Base-by-base conservation (phyloP, 371 early-diverging fungal genomes). In the Mucor lusitanicus region DNA sequence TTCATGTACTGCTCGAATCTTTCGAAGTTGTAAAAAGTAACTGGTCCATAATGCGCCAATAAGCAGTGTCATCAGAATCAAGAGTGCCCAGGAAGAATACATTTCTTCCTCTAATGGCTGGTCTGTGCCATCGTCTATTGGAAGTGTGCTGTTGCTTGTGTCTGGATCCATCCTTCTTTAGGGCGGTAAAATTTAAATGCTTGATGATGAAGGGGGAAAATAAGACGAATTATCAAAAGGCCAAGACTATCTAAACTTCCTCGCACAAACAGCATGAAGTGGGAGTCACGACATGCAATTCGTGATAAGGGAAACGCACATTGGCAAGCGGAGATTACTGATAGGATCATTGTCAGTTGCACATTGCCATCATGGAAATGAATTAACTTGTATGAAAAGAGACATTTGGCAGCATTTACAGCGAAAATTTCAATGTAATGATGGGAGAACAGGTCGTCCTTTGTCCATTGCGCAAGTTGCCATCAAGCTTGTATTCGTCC, bases 1-100 rank as follows among this genome's bases (percentile, higher is more conserved):
- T 69, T 98, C 98, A 78, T 98, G 97, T 65, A 97, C 86, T 27
- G 90, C 90, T 30, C 91, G 89, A 65, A 98, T 93, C 66, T 89
- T 85, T 71, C 88, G 88, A 35, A 88, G 81, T 79, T 96, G 94
- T 35, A 98, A 85, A 65, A 86, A 90, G 82, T 97, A 95, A 62
- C 90, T 88, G 2, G 91, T 91, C 80, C 93, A 88, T 71, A 97
- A 85, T 23, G 93, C 93, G 7, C 88, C 88, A 61, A 94, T 89
- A 32, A 97, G 88, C 46, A 96, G 82, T 57, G 91, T 81, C 15
- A 92, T 89, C 13, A 94, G 83, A 59, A 97, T 93, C 17, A 97
- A 85, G 46, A 97, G 78, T 0, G 95, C 96, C 90, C 92, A 92
- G 17, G 92, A 87, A 6, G 90, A 89, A 66, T 90, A 90, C 67